Evolutionary conservation across 2,329 filamentous ascomycete genomes (phyloP).

Genomic region (Sporothrix brunneoviolacea): DNA sequence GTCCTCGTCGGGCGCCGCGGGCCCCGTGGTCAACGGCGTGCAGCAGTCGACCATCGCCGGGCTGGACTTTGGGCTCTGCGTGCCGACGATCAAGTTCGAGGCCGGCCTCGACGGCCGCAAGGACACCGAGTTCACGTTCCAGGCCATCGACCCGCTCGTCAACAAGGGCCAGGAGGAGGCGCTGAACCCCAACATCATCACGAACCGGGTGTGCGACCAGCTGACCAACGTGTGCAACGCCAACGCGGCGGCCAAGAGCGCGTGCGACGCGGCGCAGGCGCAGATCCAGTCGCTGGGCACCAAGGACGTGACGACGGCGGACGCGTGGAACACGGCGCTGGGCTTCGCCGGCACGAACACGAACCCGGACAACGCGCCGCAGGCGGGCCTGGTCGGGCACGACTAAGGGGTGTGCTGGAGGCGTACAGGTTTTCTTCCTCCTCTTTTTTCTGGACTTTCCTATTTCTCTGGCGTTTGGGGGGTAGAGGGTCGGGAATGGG

Average conservation of each 20-base stretch:
- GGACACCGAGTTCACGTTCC: conserved; percentile 59
- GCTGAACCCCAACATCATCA: conserved; percentile 67
- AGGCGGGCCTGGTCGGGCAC: conserved; percentile 32
- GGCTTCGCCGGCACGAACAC: conserved; percentile 33
- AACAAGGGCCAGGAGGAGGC: conserved; percentile 59
- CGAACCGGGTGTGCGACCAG: conserved; percentile 65
- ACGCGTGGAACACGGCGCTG: conserved; percentile 35
- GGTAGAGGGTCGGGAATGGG: background rate
- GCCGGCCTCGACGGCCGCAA: conserved; percentile 50
- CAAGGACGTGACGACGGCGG: conserved; percentile 31
- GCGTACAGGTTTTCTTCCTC: too few relatives aligned
- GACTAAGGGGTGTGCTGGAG: too few relatives aligned
- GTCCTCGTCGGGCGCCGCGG: background rate
- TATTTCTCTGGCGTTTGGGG: background rate
- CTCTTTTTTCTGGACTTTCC: background rate
- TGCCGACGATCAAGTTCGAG: conserved; percentile 52
- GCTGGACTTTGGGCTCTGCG: conserved; percentile 48
- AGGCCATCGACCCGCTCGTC: conserved; percentile 55
- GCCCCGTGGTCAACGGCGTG: conserved; percentile 6
- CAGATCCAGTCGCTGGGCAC: conserved; percentile 26
- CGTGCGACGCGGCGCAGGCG: conserved; percentile 47
- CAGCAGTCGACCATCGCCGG: conserved; percentile 18
- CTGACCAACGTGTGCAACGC: conserved; percentile 60
- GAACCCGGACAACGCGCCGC: conserved; percentile 33
- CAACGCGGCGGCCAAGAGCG: conserved; percentile 50